These are phyloP conservation scores for Phanerochaete sordida DNA, from an alignment of 768 basidiomycete genomes.

Conservation along the genomic window DNA sequence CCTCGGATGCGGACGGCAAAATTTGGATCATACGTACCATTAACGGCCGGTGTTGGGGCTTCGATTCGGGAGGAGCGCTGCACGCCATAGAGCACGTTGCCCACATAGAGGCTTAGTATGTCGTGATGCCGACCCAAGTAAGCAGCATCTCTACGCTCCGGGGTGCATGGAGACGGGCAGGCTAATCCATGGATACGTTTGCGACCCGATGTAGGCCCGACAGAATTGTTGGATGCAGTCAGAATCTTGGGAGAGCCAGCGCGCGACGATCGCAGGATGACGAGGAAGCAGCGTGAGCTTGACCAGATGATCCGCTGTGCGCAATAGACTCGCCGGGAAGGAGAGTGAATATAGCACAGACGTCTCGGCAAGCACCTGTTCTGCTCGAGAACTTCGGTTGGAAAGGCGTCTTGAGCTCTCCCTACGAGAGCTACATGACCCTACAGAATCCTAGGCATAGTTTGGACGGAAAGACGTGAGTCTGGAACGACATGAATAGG, in stretches of 20 bases:
- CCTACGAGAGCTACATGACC: too few relatives aligned
- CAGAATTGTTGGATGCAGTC: background rate
- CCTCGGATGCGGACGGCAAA: slow-evolving; percentile 9
- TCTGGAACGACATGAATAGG: too few relatives aligned
- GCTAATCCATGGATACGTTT: background rate
- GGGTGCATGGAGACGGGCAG: background rate
- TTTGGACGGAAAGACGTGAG: too few relatives aligned
- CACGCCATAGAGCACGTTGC: background rate
- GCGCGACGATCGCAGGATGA: background rate
- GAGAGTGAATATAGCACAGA: too few relatives aligned
- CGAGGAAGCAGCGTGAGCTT: background rate
- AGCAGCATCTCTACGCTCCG: background rate
- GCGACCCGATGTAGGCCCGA: background rate
- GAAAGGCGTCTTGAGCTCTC: too few relatives aligned
- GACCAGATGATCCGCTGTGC: background rate
- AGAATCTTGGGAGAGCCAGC: background rate
- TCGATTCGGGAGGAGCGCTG: background rate
- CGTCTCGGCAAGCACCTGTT: too few relatives aligned
- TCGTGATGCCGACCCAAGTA: background rate
- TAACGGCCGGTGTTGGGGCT: background rate
- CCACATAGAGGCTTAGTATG: background rate
- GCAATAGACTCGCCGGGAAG: background rate
- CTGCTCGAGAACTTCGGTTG: too few relatives aligned
- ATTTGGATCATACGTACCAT: background rate
- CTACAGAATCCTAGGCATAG: too few relatives aligned